Base-by-base conservation (phyloP, 352 stramenopile species). In the Vaucheria bursata region DNA sequence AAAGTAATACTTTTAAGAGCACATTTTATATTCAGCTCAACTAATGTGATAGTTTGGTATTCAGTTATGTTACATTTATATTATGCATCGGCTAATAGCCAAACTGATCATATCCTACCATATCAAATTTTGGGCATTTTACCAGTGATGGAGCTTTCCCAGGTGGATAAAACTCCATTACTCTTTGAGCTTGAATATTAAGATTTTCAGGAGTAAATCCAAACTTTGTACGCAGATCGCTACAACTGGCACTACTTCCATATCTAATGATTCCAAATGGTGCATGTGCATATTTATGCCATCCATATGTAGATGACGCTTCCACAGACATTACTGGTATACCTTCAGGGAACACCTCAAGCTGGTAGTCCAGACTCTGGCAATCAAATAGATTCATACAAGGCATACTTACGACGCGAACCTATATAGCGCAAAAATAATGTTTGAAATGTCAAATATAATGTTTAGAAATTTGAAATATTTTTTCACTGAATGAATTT, bases 371-470 rank as follows among this genome's bases (percentile, higher is more conserved):
- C 70, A 91, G 80, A 52, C 88, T 87, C 89, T 98, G 94, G 84
- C 96, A 84, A 76, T 98, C 93, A 84, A 99, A 99, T 31, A 98
- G 73, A 86, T 98, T 94, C 84, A 92, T 91, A 87, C 93, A 99
- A 53, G 94, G 95, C 89, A 98, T 95, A 75, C 92, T 97, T 5
- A 99, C 96, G 34, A 99, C 90, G 79, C 93, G 91, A 36, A 96
- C 93, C 71, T 91, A 88, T 67, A n/a, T n/a, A n/a, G n/a, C n/a
- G n/a, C n/a, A n/a, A n/a, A n/a, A n/a, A n/a, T n/a, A n/a, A n/a
- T n/a, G n/a, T n/a, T n/a, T n/a, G n/a, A n/a, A n/a, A n/a, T n/a
- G n/a, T n/a, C n/a, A n/a, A n/a, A n/a, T n/a, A n/a, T n/a, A n/a
- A n/a, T n/a, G n/a, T n/a, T n/a, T n/a, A n/a, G n/a, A n/a, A n/a